Percentiles rank a stretch among this genome's conserved stretches.
Evolutionary conservation across 192 early-diverging fungal species (phyloP).

Genomic region (Geosiphon pyriformis): DNA sequence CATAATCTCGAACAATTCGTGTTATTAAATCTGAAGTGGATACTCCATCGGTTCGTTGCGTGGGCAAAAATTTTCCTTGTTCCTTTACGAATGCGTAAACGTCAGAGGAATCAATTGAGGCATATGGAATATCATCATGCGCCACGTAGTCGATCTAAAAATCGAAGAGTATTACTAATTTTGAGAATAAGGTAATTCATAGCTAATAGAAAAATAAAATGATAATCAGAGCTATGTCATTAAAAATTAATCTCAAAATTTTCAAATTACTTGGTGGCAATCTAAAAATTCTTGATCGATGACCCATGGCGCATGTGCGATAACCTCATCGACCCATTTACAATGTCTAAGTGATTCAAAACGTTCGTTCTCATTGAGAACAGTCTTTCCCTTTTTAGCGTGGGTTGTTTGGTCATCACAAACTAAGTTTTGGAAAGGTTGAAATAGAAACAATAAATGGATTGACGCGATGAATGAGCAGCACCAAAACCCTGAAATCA

Average conservation of each 20-base stretch:
- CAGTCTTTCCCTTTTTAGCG: constrained; percentile 73
- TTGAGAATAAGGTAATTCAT: too few relatives aligned
- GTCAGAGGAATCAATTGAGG: constrained; percentile 62
- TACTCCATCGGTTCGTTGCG: constrained; percentile 73
- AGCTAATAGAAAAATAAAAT: too few relatives aligned
- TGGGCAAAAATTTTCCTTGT: constrained; percentile 60
- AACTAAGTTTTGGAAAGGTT: constrained; percentile 41
- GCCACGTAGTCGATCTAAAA: constrained; percentile 74
- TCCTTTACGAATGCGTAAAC: constrained; percentile 78
- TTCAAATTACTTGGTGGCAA: constrained; percentile 41
- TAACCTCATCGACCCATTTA: constrained; percentile 79
- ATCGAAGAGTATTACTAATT: background rate
- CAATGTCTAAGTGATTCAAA: constrained; percentile 77
- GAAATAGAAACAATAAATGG: too few relatives aligned
- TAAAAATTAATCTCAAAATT: background rate
- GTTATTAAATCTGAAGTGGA: constrained; percentile 81
- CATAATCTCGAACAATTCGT: constrained; percentile 79
- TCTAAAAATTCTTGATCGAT: constrained; percentile 73
- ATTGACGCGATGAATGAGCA: background rate
- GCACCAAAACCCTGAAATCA: background rate
- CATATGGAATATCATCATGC: constrained; percentile 76
- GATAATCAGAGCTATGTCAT: too few relatives aligned
- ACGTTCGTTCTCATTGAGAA: constrained; percentile 71
- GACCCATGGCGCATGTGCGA: constrained; percentile 71
- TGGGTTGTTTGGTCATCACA: constrained; percentile 74